phyloP scores from a whole-genome alignment of 441 rosid species.

The California macrophylla region DNA sequence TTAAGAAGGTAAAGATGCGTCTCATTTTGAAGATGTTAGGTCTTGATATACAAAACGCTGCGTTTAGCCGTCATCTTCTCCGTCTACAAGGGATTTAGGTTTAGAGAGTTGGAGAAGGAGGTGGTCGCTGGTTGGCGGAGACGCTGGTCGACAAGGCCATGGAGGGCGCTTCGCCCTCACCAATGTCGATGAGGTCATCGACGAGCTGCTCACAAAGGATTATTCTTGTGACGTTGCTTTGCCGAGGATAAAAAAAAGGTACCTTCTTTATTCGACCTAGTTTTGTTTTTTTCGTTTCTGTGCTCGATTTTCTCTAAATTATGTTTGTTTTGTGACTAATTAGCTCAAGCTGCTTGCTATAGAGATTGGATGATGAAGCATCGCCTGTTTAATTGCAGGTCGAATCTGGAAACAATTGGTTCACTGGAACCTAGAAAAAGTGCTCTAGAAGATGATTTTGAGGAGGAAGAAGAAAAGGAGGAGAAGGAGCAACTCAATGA shows the following conservation, averaged over 20 bases:
- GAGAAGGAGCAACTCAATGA: conserved; percentile 58
- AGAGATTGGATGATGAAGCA: background rate
- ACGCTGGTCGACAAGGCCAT: conserved; percentile 90
- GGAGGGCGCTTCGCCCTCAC: conserved; percentile 68
- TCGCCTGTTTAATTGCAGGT: conserved; percentile 19
- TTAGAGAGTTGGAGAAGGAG: too few species aligned
- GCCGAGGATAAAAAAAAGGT: conserved; percentile 84
- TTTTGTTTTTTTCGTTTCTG: background rate
- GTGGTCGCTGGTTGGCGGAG: too few species aligned
- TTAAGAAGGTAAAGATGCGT: too few species aligned
- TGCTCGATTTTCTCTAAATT: background rate
- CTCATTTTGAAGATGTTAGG: too few species aligned
- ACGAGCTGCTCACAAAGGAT: conserved; percentile 71
- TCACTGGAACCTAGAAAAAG: conserved; percentile 69
- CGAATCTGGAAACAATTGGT: conserved; percentile 69
- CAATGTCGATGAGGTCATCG: conserved; percentile 81
- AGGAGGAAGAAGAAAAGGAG: conserved; percentile 90
- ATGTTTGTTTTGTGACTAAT: background rate
- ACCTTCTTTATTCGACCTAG: background rate
- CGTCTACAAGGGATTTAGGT: too few species aligned
- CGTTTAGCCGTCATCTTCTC: too few species aligned
- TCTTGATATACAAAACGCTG: too few species aligned
- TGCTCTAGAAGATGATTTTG: conserved; percentile 90
- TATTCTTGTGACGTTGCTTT: conserved; percentile 79
- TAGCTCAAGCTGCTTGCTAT: background rate